These are phyloP conservation scores for Pyrus bretschneideri DNA, from an alignment of 306 rosid genomes.

Conservation along the genomic window DNA sequence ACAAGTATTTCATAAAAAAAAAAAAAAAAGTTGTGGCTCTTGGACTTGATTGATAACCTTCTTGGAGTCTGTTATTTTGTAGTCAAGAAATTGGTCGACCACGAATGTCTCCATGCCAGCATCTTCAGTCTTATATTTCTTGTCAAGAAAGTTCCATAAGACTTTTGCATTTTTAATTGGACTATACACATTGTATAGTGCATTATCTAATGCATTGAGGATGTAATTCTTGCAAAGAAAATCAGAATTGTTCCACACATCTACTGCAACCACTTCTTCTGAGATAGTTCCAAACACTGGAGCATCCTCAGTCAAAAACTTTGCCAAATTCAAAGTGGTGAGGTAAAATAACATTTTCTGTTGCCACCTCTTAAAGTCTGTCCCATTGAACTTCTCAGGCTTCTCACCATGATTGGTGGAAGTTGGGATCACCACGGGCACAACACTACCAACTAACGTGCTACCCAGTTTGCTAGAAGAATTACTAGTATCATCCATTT, in stretches of 20 bases:
- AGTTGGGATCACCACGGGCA: not conserved
- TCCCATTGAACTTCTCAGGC: not conserved
- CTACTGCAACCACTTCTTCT: not conserved
- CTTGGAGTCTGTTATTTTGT: no score
- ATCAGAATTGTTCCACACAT: not conserved
- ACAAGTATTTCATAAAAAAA: no score
- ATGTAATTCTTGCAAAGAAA: not conserved
- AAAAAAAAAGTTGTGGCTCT: no score
- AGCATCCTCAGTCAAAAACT: not conserved
- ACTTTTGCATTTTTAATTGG: no score
- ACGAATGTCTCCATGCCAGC: no score
- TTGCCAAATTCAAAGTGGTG: not conserved
- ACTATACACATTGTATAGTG: no score
- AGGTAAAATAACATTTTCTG: not conserved
- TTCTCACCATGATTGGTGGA: not conserved
- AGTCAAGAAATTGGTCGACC: no score
- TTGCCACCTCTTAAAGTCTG: not conserved
- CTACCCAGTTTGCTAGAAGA: not conserved
- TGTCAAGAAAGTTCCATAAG: no score
- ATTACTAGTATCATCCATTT: not conserved
- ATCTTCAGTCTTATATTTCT: no score
- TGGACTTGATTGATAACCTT: no score
- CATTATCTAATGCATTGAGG: not conserved
- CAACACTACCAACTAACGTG: not conserved
- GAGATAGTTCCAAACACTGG: rapidly evolving